Evolutionary conservation across 805 yeast genomes (phyloP).

Genomic region (Ogataea paradorogensis): DNA sequence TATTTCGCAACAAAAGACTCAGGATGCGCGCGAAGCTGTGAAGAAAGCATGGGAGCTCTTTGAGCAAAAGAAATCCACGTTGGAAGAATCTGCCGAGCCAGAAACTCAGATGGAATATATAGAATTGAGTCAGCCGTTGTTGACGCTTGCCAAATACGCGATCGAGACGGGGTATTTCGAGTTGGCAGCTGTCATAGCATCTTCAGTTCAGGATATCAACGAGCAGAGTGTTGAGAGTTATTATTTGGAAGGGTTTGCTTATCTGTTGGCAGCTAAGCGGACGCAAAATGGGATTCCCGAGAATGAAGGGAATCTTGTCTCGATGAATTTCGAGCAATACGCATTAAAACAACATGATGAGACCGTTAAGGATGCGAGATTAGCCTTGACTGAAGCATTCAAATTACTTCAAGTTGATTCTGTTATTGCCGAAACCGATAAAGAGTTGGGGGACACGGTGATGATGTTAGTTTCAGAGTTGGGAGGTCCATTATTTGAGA

Average conservation of each 20-base stretch:
- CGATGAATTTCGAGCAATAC: conserved; percentile 42
- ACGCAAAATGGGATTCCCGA: conserved; percentile 25
- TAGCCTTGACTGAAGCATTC: conserved; percentile 38
- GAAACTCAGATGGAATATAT: conserved; percentile 53
- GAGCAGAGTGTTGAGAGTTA: conserved; percentile 80
- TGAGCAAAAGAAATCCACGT: conserved; percentile 43
- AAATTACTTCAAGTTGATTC: conserved; percentile 38
- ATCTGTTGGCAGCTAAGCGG: conserved; percentile 46
- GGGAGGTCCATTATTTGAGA: conserved; percentile 54
- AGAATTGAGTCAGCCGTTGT: conserved; percentile 69
- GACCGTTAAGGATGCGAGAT: conserved; percentile 38
- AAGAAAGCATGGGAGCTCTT: conserved; percentile 70
- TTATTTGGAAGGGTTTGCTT: conserved; percentile 80
- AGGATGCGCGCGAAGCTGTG: conserved; percentile 72
- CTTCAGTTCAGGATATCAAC: conserved; percentile 69
- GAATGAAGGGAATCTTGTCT: conserved; percentile 20
- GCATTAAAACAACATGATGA: conserved; percentile 32
- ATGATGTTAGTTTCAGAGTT: conserved; percentile 46
- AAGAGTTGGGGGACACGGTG: conserved; percentile 58
- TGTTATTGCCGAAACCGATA: conserved; percentile 43
- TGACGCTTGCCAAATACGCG: conserved; percentile 69
- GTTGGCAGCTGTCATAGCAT: conserved; percentile 60
- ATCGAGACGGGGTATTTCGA: conserved; percentile 76
- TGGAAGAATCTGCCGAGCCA: conserved; percentile 39
- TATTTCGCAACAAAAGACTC: conserved; percentile 75